Percentiles rank a stretch among this genome's conserved stretches.
These are phyloP conservation scores for Amanita inopinata DNA, from an alignment of 768 basidiomycete genomes.

Conservation along the genomic window DNA sequence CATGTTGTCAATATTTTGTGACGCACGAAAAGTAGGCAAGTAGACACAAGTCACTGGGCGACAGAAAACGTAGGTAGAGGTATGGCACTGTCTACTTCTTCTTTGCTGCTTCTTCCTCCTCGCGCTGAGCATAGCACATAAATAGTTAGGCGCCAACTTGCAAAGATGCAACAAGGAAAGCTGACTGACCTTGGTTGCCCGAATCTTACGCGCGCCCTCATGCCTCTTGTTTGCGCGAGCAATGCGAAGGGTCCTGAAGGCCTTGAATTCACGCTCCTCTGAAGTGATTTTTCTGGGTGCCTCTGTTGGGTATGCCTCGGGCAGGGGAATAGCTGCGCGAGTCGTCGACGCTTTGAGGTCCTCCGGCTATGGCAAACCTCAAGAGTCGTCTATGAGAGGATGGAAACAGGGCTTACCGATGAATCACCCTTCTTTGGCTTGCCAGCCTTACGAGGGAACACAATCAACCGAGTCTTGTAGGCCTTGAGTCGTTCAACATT, in stretches of 20 bases:
- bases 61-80: conserved; percentile 18
- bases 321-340: conserved; percentile 56
- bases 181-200: conserved; percentile 68
- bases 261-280: conserved; percentile 83
- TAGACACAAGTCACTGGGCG: conserved; percentile 16
- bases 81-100: conserved; percentile 54
- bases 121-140: too few relatives aligned
- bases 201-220: conserved; percentile 81
- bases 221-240: conserved; percentile 75
- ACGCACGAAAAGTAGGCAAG: conserved; percentile 19
- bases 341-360: conserved; percentile 75
- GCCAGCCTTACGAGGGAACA: conserved; percentile 93
- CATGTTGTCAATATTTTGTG: conserved; percentile 27
- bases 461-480: conserved; percentile 87
- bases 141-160: too few relatives aligned
- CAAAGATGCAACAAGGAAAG: background rate
- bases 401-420: conserved; percentile 43
- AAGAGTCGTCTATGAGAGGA: conserved; percentile 5
- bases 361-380: conserved; percentile 45
- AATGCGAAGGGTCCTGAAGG: conserved; percentile 80
- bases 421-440: conserved; percentile 97
- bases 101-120: conserved; percentile 89
- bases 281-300: conserved; percentile 86
- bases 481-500: conserved; percentile 92
- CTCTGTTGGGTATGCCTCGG: conserved; percentile 60